phyloP scores from a whole-genome alignment of 345 rosid genomes.

The Gossypium rotundifolium region DNA sequence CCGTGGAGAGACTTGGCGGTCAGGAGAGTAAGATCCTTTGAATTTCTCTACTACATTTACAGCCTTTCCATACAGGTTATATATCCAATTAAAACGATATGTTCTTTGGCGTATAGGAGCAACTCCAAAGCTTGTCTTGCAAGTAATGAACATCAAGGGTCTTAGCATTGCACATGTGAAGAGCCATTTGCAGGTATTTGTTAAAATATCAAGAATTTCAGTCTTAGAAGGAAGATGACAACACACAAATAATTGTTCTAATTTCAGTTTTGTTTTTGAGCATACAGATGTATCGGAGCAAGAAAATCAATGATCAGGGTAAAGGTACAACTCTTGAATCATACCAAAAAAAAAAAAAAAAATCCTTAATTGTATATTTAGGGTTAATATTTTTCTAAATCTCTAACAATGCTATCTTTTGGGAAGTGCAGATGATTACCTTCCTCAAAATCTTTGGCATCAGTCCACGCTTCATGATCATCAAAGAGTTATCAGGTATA shows the following conservation, averaged over 20 bases:
- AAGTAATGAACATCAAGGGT: constrained; percentile 46
- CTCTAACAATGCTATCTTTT: background rate
- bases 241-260: background rate
- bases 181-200: constrained; percentile 47
- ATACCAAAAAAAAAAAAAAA: too few relatives aligned
- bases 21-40: constrained; percentile 37
- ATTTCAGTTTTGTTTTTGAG: background rate
- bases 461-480: constrained; percentile 21
- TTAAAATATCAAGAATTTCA: background rate
- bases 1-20: constrained; percentile 50
- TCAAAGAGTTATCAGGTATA: constrained; percentile 26
- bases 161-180: constrained; percentile 47
- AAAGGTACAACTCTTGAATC: constrained; percentile 24
- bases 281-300: constrained; percentile 47
- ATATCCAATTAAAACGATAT: background rate
- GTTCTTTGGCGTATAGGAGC: constrained; percentile 27
- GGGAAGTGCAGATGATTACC: constrained; percentile 17
- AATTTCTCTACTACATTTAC: background rate
- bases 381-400: background rate
- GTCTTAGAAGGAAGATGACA: background rate
- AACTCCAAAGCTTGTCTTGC: constrained; percentile 46
- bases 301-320: constrained; percentile 40
- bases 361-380: background rate
- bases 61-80: background rate
- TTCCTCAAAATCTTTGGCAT: constrained; percentile 18